Evolutionary conservation across 2,329 filamentous ascomycete species (phyloP), one percentile per base, ranked within the genome.

Genomic region (Pseudocercospora fuligena): DNA sequence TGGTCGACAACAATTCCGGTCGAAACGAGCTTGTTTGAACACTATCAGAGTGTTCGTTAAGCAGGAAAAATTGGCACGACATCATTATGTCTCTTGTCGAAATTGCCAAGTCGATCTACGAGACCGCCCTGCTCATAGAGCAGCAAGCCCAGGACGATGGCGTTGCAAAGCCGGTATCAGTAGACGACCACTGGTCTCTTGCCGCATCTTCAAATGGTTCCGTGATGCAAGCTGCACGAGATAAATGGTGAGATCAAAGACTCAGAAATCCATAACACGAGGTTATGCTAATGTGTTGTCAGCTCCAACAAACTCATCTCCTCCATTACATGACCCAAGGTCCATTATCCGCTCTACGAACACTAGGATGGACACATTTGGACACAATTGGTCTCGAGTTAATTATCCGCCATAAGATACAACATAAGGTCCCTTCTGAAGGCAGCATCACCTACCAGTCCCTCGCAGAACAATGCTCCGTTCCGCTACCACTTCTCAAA

Each of bases 141-240:
- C 19, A 53, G 49, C 49, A 54, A 54, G 51, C 51, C 14, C n/a
- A 54, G 25, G 23, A 23, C 8, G 23, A 54, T 54, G 51, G 51
- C 51, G 14, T 54, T 8, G 2, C 51, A 6, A 12, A 54, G 9
- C 11, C 51, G 19, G 21, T 31, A 27, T 54, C 51, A 4, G 7
- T n/a, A 4, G 51, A 54, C 5, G 51, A 54, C 12, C 25, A 54
- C 51, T 54, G 51, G 51, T 54, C 51, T 54, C 51, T 54, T n/a
- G 51, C 51, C 21, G 31, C 51, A 19, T 5, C 21, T 16, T n/a
- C 51, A 5, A 29, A 31, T 54, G 23, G 25, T 12, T 12, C 49
- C 19, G 23, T 11, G 12, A 54, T 27, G 16, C 21, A 54, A 29
- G 7, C 11, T 25, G 51, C 51, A 27, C 51, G 25, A 29, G 51